A percentile compares a stretch with the other conserved stretches of the same genome.
Evolutionary conservation across 257 asterid genomes (phyloP).

Genomic region (Lycium barbarum): DNA sequence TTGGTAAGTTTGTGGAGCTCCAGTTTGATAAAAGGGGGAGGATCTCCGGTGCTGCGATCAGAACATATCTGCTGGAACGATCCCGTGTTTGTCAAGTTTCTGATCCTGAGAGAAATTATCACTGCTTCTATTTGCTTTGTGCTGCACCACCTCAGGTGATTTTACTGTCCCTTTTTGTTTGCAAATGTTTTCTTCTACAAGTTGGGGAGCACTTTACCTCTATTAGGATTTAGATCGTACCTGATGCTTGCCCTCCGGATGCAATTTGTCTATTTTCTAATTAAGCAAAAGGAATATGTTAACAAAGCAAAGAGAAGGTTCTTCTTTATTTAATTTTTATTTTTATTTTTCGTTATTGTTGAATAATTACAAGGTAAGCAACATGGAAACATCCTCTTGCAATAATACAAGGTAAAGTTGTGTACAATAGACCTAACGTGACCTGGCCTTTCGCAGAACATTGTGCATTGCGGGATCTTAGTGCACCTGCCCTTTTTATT

Average conservation of each 20-base stretch:
- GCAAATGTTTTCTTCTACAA: conserved; percentile 13
- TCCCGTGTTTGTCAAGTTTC: conserved; percentile 94
- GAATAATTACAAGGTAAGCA: not conserved
- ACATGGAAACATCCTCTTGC: not conserved
- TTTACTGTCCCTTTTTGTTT: not conserved
- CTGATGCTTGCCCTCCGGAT: not conserved
- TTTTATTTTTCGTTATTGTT: not conserved
- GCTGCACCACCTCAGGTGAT: conserved; percentile 87
- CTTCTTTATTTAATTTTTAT: not conserved
- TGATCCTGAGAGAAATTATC: conserved; percentile 95
- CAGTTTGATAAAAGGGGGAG: conserved; percentile 76
- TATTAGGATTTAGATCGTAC: conserved; percentile 22
- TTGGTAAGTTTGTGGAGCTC: conserved; percentile 92
- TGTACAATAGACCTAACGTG: not conserved
- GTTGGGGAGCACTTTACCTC: conserved; percentile 10
- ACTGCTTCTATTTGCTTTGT: conserved; percentile 94
- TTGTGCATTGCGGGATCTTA: not conserved
- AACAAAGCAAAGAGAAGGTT: not conserved
- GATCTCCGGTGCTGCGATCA: conserved; percentile 94
- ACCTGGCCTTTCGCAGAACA: not conserved
- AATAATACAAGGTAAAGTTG: not conserved
- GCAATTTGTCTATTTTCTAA: not conserved
- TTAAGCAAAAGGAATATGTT: not conserved
- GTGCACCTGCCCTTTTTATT: not conserved
- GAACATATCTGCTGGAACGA: conserved; percentile 91